Evolutionary conservation across 1,284 basidiomycete species (phyloP).

Genomic region (Ustilago crameri): DNA sequence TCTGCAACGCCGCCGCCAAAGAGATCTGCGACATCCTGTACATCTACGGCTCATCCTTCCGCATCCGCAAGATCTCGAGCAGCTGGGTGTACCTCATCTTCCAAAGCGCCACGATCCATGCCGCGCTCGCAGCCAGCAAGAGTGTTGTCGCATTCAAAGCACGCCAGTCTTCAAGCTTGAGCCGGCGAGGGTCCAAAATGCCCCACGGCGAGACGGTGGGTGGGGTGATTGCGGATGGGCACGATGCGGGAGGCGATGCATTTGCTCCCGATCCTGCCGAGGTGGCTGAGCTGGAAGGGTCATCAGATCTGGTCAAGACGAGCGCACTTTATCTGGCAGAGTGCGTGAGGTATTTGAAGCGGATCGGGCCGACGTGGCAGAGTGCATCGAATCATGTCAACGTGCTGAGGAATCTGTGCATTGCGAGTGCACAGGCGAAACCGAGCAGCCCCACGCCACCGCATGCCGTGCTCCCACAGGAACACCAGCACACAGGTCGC

Average conservation of each 20-base stretch:
- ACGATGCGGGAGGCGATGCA: slow-evolving; percentile 11
- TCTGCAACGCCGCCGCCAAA: slow-evolving; percentile 43
- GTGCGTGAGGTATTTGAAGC: slow-evolving; percentile 43
- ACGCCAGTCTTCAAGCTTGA: slow-evolving; percentile 34
- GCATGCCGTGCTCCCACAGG: background rate
- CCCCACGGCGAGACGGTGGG: slow-evolving; percentile 1
- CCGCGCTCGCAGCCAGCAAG: slow-evolving; percentile 41
- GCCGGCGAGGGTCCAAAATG: slow-evolving; percentile 12
- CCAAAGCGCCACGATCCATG: slow-evolving; percentile 51
- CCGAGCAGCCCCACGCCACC: slow-evolving; percentile 11
- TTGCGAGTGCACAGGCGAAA: slow-evolving; percentile 43
- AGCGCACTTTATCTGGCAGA: slow-evolving; percentile 41
- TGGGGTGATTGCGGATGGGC: slow-evolving; percentile 9
- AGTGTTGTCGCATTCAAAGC: slow-evolving; percentile 44
- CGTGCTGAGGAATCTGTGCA: slow-evolving; percentile 35
- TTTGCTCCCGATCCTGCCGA: slow-evolving; percentile 4
- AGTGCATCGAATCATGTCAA: slow-evolving; percentile 47
- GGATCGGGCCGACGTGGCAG: slow-evolving; percentile 49
- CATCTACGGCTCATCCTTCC: slow-evolving; percentile 48
- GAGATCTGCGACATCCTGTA: slow-evolving; percentile 51
- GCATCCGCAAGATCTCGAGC: slow-evolving; percentile 49
- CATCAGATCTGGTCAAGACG: slow-evolving; percentile 38
- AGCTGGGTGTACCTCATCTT: slow-evolving; percentile 57
- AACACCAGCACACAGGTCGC: too few relatives aligned
- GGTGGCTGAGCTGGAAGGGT: slow-evolving; percentile 35